phyloP scores from a whole-genome alignment of 805 yeast species.

The Starmerella floricola region DNA sequence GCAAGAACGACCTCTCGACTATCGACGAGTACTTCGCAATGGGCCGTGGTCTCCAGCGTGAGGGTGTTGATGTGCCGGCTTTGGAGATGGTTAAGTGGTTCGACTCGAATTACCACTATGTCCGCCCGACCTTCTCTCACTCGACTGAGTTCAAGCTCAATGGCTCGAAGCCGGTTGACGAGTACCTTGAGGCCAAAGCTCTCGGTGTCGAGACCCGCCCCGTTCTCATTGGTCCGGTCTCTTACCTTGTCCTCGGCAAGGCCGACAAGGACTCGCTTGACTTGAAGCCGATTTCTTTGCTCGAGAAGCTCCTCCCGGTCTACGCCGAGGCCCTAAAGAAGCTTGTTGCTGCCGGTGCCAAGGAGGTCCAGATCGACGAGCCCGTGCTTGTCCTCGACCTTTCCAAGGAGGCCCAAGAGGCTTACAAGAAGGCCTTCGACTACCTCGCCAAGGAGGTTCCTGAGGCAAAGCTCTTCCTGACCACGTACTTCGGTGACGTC shows the following conservation, averaged over 20 bases:
- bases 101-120: constrained; percentile 98
- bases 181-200: constrained; percentile 94
- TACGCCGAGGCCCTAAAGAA: constrained; percentile 80
- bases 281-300: constrained; percentile 80
- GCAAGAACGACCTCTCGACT: constrained; percentile 77
- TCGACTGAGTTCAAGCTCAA: constrained; percentile 90
- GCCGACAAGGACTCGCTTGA: constrained; percentile 96
- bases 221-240: constrained; percentile 90
- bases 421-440: constrained; percentile 80
- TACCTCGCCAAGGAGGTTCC: constrained; percentile 53
- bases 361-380: constrained; percentile 91
- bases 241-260: constrained; percentile 91
- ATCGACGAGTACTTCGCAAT: constrained; percentile 92
- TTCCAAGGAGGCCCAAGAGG: constrained; percentile 68
- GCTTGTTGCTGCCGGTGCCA: constrained; percentile 90
- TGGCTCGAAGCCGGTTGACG: constrained; percentile 93
- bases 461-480: constrained; percentile 66
- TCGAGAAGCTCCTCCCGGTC: constrained; percentile 83
- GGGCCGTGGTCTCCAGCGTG: constrained; percentile 99
- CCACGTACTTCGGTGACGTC: constrained; percentile 97
- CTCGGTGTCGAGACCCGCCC: constrained; percentile 97
- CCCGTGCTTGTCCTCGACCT: constrained; percentile 92
- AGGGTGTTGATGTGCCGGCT: constrained; percentile 96
- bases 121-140: constrained; percentile 97
- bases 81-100: constrained; percentile 99